These are phyloP conservation scores for Talaromyces trachyspermus DNA, from an alignment of 495 filamentous ascomycete species.

Conservation along the genomic window DNA sequence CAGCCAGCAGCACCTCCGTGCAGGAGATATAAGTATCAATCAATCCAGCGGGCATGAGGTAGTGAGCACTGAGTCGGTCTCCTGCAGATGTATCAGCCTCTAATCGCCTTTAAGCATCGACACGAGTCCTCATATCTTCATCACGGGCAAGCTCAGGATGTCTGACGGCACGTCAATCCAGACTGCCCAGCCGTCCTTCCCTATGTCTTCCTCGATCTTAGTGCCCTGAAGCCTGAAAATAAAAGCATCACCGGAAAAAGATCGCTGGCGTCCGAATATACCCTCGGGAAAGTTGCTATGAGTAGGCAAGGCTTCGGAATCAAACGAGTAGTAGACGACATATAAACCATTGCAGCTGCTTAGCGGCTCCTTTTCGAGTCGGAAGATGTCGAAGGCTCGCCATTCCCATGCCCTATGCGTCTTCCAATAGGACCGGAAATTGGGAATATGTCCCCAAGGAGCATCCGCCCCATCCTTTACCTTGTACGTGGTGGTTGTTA, in stretches of 20 bases:
- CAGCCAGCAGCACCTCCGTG: no score
- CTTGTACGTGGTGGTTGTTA: not conserved
- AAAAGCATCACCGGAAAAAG: not conserved
- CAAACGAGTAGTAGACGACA: not conserved
- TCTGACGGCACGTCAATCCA: not conserved
- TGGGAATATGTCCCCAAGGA: not conserved
- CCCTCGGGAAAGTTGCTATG: not conserved
- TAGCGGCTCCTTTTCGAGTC: not conserved
- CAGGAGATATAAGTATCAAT: no score
- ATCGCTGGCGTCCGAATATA: not conserved
- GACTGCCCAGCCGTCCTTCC: not conserved
- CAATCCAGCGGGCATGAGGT: no score
- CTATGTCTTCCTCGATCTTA: not conserved
- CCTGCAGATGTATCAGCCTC: no score
- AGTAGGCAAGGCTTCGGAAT: not conserved
- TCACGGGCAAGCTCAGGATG: not conserved
- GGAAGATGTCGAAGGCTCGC: not conserved
- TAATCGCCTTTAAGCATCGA: no score
- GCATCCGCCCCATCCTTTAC: not conserved
- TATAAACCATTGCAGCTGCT: not conserved
- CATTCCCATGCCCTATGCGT: not conserved
- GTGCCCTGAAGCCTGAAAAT: not conserved
- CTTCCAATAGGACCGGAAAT: not conserved
- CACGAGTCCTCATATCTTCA: slow-evolving; percentile 11
- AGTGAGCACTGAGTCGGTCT: no score